Evolutionary conservation across 257 asterid genomes (phyloP).

Genomic region (Solanum rostratum): DNA sequence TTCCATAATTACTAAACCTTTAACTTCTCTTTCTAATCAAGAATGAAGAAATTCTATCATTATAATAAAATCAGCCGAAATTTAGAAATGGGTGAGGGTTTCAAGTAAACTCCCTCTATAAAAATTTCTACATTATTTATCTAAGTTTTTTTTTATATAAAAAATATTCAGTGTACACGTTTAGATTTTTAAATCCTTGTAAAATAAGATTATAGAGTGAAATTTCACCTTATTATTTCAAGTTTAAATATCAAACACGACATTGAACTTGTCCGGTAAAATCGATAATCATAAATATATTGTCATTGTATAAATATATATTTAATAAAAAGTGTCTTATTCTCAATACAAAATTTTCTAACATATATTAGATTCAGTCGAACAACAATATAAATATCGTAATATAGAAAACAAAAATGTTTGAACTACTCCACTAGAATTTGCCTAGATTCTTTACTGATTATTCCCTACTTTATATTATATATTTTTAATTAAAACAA

Average conservation of each 20-base stretch:
- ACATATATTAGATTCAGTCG: fast-evolving
- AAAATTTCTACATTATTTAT: not conserved
- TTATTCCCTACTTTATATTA: not conserved
- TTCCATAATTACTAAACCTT: not conserved
- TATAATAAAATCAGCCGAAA: too few species aligned
- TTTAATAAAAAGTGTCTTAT: not conserved
- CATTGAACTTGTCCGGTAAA: too few species aligned
- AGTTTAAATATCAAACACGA: too few species aligned
- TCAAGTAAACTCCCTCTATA: fast-evolving
- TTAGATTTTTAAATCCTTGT: fast-evolving
- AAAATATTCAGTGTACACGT: too few species aligned
- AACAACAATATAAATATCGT: fast-evolving
- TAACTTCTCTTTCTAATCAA: not conserved
- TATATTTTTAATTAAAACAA: too few species aligned
- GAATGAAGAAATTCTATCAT: not conserved
- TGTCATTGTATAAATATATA: too few species aligned
- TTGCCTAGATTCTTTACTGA: not conserved
- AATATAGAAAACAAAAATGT: fast-evolving
- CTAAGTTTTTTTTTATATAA: not conserved
- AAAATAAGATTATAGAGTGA: not conserved
- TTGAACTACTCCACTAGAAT: not conserved
- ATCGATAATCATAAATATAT: too few species aligned
- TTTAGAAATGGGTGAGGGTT: not conserved
- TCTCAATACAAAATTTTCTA: fast-evolving
- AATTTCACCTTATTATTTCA: too few species aligned